phyloP scores from a whole-genome alignment of 1,139 yeast genomes.

The Geotrichum australiense region DNA sequence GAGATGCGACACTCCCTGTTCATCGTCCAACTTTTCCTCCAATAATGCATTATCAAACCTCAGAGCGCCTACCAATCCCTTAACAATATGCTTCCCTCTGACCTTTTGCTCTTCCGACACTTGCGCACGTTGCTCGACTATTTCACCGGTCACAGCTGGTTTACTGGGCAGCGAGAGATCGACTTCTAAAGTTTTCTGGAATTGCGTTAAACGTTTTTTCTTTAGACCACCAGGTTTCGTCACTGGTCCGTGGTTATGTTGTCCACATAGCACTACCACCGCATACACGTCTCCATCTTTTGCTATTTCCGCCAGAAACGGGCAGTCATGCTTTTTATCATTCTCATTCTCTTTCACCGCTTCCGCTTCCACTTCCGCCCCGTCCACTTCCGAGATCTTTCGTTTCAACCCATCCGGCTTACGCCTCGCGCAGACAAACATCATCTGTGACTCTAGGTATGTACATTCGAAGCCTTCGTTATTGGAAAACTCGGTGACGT shows the following conservation, averaged over 20 bases:
- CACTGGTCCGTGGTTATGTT: conserved; percentile 18
- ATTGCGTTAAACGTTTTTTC: conserved; percentile 14
- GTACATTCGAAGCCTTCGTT: conserved; percentile 10
- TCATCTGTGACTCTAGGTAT: background rate
- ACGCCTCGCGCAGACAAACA: background rate
- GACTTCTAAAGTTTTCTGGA: conserved; percentile 15
- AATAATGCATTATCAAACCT: conserved; percentile 18
- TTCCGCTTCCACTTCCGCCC: background rate
- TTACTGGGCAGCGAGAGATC: conserved; percentile 7
- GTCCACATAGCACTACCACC: conserved; percentile 6
- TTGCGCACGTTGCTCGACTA: conserved; percentile 1
- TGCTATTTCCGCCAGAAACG: conserved; percentile 5
- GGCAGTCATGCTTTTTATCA: too few species aligned
- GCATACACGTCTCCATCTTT: conserved; percentile 4
- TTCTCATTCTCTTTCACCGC: too few species aligned
- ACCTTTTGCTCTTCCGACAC: conserved; percentile 2
- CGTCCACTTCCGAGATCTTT: conserved; percentile 1
- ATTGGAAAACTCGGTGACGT: conserved; percentile 3
- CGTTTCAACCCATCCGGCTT: conserved; percentile 1
- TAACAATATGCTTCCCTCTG: conserved; percentile 10
- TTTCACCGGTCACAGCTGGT: conserved; percentile 1
- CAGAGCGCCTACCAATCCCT: conserved; percentile 18
- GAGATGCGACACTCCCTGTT: conserved; percentile 17
- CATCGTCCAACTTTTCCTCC: conserved; percentile 15
- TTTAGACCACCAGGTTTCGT: conserved; percentile 15